Evolutionary conservation across 1,284 basidiomycete genomes (phyloP), one percentile per base, ranked within the genome.

Genomic region (Coriolopsis trogii): DNA sequence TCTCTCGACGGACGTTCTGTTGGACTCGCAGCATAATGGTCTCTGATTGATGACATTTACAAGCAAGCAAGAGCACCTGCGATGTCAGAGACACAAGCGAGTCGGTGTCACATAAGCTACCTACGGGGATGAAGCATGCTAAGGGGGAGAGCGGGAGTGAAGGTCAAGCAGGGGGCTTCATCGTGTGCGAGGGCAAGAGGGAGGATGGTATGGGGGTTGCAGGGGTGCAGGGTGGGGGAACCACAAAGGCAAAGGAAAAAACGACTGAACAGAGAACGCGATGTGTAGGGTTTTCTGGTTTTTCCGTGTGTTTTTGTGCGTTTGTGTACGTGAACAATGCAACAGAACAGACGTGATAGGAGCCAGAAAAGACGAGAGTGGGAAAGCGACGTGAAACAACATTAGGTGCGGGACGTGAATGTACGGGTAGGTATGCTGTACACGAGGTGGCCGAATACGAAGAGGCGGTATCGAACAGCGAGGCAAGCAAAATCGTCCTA

Each of bases 231-330:
- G 63, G 13, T 49, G 44, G 47, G 47, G 37, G 49, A 40, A 43
- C 44, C 46, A 44, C 42, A 25, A 64, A 59, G 53, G 58, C 54
- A 52, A 53, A 60, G 54, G 44, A 54, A 51, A 46, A 59, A 60
- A 60, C 57, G 54, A 56, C 61, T 55, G 59, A 60, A 52, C 37
- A 53, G 33, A 34, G 33, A 34, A 34, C 33, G 20, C n/a, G 33
- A 57, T 63, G 60, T 67, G 57, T 77, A 63, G 70, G 55, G 48
- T 63, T 71, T 70, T 70, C 61, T 62, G 60, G 45, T 56, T 78
- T 76, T 77, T 75, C 63, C 74, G 69, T 65, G 62, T 77, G 73
- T 81, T 80, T 80, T 77, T 73, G 67, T 65, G 65, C 56, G 70
- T 73, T 65, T 61, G 55, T 52, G 53, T 34, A 18, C n/a, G 33